Base-by-base conservation (phyloP, 495 filamentous ascomycete species). In the Penicillium paradoxum region DNA sequence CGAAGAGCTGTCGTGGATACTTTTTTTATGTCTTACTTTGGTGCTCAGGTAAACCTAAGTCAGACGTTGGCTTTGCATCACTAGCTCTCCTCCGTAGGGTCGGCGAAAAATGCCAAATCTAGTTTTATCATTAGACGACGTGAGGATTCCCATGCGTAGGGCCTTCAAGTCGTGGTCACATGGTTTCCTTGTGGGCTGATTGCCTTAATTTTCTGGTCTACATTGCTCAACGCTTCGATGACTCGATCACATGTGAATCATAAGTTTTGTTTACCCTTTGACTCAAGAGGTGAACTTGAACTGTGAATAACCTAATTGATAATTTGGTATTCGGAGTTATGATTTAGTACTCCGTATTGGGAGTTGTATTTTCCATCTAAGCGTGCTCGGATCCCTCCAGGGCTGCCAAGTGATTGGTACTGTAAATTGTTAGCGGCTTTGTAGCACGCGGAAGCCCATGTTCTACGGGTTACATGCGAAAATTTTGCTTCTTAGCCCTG, bases 221-320 rank as follows among this genome's bases (percentile, higher is more conserved):
- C 45, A 47, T 22, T 17, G 15, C 10, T 45, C 25, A 18, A 39
- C 21, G 38, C 21, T 43, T 44, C 41, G 15, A 29, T 44, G 29
- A 48, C 10, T 17, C 45, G 32, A 37, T 48, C 45, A 48, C 33
- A 41, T 50, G 13, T 50, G 17, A 50, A 30, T 50, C 47, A 32
- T 40, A 40, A 30, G 15, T 49, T 40, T 40, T 13, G n/a, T n/a
- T n/a, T n/a, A n/a, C n/a, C n/a, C 7, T 40, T 49, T 39, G 34
- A 30, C 24, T 19, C 25, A 39, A n/a, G 2, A 39, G 14, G 5
- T 32, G 10, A 30, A 30, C 2, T 41, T 14, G n/a, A 14, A 36
- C 25, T 32, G 15, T 32, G 9, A 10, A 6, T 15, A 33, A 15
- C 8, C 8, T 2, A 6, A 11, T 41, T 49, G 1, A 2, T 13